Conservation (phyloP, 345 rosid species). For the Eucalyptus viminalis region DNA sequence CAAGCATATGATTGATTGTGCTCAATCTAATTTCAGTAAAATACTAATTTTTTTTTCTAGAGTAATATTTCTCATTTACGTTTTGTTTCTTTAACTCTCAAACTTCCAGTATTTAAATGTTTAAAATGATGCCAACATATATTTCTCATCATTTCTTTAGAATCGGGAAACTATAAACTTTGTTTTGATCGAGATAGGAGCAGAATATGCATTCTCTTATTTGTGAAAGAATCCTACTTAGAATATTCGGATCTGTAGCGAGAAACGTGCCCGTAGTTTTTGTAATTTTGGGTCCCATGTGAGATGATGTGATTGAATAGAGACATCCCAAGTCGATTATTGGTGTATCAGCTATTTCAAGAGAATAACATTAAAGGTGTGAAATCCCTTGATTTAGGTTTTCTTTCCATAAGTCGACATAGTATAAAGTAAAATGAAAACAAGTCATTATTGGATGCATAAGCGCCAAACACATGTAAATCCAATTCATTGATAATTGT, state of each 20-base stretch:
- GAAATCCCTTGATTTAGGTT: neutral
- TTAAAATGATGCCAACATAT: neutral
- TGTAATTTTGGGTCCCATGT: neutral
- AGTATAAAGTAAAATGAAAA: neutral
- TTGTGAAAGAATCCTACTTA: neutral
- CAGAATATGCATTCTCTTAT: neutral
- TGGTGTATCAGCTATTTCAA: neutral
- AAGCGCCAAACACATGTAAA: neutral
- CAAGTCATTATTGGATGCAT: neutral
- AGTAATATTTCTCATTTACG: neutral
- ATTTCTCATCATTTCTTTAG: neutral
- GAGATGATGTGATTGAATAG: neutral
- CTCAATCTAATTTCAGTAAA: neutral
- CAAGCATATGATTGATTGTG: neutral
- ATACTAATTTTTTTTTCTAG: neutral
- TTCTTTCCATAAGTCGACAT: neutral
- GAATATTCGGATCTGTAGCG: fast-evolving
- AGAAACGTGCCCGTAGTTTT: neutral
- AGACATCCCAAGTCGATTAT: neutral
- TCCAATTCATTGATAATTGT: neutral
- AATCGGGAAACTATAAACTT: neutral
- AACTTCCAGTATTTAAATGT: neutral
- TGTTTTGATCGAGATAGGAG: neutral
- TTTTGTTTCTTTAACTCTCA: neutral
- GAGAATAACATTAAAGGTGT: neutral